Base-by-base conservation (phyloP, 305 asterid genomes). In the Stenogyne calaminthoides region DNA sequence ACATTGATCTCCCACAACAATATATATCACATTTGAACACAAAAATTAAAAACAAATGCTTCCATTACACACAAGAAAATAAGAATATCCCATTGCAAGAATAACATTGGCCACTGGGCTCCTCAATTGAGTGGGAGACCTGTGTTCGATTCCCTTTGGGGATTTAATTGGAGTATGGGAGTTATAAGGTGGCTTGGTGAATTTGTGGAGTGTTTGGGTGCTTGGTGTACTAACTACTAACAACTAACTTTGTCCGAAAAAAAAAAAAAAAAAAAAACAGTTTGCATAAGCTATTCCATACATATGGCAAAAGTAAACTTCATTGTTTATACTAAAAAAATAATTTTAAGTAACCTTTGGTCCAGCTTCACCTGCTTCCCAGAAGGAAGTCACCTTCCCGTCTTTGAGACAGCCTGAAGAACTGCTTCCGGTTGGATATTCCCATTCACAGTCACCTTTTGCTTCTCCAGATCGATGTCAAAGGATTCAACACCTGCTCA, bases 371-470 rank as follows among this genome's bases (percentile, higher is more conserved):
- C 52, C 52, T 56, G 80, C 84, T 70, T 87, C 97, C 98, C 98
- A 92, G 78, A 86, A 90, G 15, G 91, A 61, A 64, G 96, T 88
- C 64, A 83, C 78, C 85, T 92, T 92, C 39, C 97, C 0, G 97
- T 90, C 85, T 88, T 90, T 1, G 90, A 85, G 80, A 92, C 96
- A 22, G 94, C 85, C 74, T 88, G 87, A 19, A 90, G 81, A 69
- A 92, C 90, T 5, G 89, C 88, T 47, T 90, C 90, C 8, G 92
- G 87, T 70, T 83, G 75, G 64, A 90, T 88, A 67, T 90, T 87
- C 60, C 97, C 90, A 34, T 82, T 90, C 66, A 92, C 93, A 0
- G 93, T 89, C 81, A 92, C 96, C 75, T 89, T 92, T 76, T 92
- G 97, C 85, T 85, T 84, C 78, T 92, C 80, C 25, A 90, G 14